Conservation (phyloP, 2,329 filamentous ascomycete species). For the Atkinsonella texensis region DNA sequence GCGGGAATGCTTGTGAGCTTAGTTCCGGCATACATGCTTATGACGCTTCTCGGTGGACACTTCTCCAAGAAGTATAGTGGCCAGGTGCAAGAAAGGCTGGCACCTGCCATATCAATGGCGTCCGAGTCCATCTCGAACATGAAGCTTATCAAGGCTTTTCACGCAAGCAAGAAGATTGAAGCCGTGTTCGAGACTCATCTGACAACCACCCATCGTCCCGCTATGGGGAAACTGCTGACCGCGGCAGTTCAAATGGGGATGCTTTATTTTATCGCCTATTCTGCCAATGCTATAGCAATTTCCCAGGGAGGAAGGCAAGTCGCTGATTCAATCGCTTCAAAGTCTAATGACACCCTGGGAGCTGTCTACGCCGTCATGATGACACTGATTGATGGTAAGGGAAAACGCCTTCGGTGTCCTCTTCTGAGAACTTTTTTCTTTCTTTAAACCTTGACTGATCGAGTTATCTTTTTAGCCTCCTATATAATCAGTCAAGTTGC, state of each 20-base stretch:
- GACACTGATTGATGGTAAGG: background rate
- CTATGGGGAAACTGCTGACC: constrained; percentile 44
- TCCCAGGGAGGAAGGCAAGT: constrained; percentile 39
- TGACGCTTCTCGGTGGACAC: constrained; percentile 41
- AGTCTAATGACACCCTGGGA: background rate
- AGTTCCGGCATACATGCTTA: constrained; percentile 48
- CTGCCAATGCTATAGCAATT: constrained; percentile 54
- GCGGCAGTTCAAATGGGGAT: constrained; percentile 46
- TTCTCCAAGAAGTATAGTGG: constrained; percentile 39
- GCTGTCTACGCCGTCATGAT: background rate
- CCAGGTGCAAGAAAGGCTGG: constrained; percentile 38
- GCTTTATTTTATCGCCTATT: constrained; percentile 57
- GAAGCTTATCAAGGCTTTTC: constrained; percentile 49
- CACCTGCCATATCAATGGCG: constrained; percentile 47
- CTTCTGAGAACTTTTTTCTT: background rate
- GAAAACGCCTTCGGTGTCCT: background rate
- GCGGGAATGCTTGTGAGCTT: constrained; percentile 52
- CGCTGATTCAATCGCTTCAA: constrained; percentile 19
- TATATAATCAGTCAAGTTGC: background rate
- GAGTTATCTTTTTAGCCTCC: background rate
- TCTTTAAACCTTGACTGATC: background rate
- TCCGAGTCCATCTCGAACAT: constrained; percentile 49
- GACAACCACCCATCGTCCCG: constrained; percentile 34
- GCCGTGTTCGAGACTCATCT: constrained; percentile 43
- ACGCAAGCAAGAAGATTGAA: constrained; percentile 45